Evolutionary conservation across 164 flowering plant genomes (phyloP).

Genomic region (Akebia trifoliata): DNA sequence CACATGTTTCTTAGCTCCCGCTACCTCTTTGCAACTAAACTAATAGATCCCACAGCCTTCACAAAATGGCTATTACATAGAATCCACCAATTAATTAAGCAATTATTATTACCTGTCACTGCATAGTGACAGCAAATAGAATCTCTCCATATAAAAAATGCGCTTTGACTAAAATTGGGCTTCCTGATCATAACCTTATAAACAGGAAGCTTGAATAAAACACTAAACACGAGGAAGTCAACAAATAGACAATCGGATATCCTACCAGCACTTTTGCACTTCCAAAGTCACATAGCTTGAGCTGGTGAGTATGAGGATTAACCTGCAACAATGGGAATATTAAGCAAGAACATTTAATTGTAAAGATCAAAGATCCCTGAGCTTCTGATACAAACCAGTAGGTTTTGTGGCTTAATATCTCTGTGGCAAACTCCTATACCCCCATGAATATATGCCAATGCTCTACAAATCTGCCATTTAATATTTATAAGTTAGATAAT

Average conservation of each 20-base stretch:
- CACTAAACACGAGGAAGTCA: neutral
- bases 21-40: neutral
- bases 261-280: no score
- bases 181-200: neutral
- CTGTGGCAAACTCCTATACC: slow-evolving; percentile 47
- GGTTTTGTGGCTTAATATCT: slow-evolving; percentile 50
- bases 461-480: slow-evolving; percentile 40
- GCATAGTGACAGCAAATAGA: neutral
- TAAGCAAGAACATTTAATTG: neutral
- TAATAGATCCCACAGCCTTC: neutral
- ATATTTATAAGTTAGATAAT: neutral
- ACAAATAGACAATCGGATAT: neutral
- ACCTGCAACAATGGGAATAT: slow-evolving; percentile 3
- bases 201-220: neutral
- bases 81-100: neutral
- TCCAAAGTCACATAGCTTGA: no score
- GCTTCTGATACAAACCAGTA: slow-evolving; percentile 30
- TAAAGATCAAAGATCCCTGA: neutral
- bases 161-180: no score
- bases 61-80: neutral
- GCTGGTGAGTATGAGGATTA: no score
- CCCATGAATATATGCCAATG: slow-evolving; percentile 41
- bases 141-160: no score
- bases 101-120: neutral
- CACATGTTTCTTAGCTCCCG: no score